Evolutionary conservation across 371 early-diverging fungal genomes (phyloP).

Genomic region (Mucor circinelloides): DNA sequence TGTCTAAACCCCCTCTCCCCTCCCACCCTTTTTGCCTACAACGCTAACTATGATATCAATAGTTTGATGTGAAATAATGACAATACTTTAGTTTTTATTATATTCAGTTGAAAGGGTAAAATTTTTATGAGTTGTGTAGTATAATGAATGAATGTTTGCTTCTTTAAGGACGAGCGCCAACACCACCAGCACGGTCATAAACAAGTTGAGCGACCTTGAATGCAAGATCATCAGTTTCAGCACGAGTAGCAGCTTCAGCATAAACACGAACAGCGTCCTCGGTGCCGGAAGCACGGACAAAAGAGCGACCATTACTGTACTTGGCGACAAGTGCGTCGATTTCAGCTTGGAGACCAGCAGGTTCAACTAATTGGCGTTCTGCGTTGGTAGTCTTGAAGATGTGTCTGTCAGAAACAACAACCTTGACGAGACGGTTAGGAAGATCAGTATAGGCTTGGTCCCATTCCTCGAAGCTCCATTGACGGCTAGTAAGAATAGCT

Average conservation of each 20-base stretch:
- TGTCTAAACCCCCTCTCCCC: no score
- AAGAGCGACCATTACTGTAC: slow-evolving; percentile 85
- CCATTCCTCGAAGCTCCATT: slow-evolving; percentile 86
- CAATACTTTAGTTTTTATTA: neutral
- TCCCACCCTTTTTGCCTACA: no score
- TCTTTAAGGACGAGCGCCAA: slow-evolving; percentile 77
- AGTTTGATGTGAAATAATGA: neutral
- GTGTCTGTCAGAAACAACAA: slow-evolving; percentile 87
- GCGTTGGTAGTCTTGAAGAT: slow-evolving; percentile 96
- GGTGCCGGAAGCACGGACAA: slow-evolving; percentile 99
- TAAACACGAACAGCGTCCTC: slow-evolving; percentile 99
- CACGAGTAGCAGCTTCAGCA: slow-evolving; percentile 94
- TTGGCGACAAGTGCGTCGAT: slow-evolving; percentile 86
- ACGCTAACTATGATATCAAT: no score
- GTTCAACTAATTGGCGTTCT: slow-evolving; percentile 89
- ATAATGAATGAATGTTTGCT: neutral
- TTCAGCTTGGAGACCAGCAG: slow-evolving; percentile 86
- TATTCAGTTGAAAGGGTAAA: neutral
- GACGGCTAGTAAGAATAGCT: slow-evolving; percentile 84
- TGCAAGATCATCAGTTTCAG: slow-evolving; percentile 82
- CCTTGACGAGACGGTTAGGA: slow-evolving; percentile 94
- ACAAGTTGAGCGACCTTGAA: slow-evolving; percentile 83
- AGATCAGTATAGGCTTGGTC: slow-evolving; percentile 93
- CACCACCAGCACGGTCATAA: slow-evolving; percentile 91
- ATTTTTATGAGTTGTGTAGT: neutral